A percentile compares a stretch with the other conserved stretches of the same genome.
These are phyloP conservation scores for Daldinia childiae DNA, from an alignment of 495 filamentous ascomycete species.

Conservation along the genomic window DNA sequence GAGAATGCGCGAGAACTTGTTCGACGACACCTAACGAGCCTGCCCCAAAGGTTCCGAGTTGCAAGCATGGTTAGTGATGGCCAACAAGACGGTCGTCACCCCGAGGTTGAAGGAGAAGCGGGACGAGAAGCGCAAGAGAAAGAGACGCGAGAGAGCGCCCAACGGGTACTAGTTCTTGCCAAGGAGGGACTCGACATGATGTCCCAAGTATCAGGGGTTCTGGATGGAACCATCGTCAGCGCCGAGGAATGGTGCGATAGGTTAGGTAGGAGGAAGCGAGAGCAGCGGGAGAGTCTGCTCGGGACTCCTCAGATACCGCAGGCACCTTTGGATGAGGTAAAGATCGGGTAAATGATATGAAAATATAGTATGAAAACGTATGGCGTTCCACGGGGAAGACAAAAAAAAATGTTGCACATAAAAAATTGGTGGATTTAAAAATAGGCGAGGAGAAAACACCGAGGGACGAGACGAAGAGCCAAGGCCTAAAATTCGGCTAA, in stretches of 20 bases:
- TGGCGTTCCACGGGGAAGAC: constrained; percentile 39
- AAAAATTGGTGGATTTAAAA: constrained; percentile 30
- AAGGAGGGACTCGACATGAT: constrained; percentile 92
- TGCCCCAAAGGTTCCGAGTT: constrained; percentile 78
- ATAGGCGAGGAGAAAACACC: constrained; percentile 21
- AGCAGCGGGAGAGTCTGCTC: constrained; percentile 41
- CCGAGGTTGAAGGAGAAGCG: constrained; percentile 51
- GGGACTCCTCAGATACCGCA: constrained; percentile 24
- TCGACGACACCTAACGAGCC: constrained; percentile 76
- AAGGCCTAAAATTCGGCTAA: constrained; percentile 26
- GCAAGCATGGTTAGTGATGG: constrained; percentile 59
- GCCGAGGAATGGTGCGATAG: constrained; percentile 88
- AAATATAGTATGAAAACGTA: constrained; percentile 26
- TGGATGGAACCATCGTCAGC: constrained; percentile 83
- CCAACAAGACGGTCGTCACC: constrained; percentile 31
- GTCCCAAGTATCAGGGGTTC: constrained; percentile 79
- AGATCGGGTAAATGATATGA: constrained; percentile 37
- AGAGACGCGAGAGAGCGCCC: constrained; percentile 62
- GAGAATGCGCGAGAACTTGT: constrained; percentile 84
- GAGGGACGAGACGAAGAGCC: constrained; percentile 22
- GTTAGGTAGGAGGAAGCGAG: constrained; percentile 66
- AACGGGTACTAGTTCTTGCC: constrained; percentile 79
- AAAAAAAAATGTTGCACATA: constrained; percentile 36
- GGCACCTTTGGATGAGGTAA: constrained; percentile 34
- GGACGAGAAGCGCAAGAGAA: constrained; percentile 44